Conservation (phyloP, 768 basidiomycete genomes). For the Mycena kentingensis region DNA sequence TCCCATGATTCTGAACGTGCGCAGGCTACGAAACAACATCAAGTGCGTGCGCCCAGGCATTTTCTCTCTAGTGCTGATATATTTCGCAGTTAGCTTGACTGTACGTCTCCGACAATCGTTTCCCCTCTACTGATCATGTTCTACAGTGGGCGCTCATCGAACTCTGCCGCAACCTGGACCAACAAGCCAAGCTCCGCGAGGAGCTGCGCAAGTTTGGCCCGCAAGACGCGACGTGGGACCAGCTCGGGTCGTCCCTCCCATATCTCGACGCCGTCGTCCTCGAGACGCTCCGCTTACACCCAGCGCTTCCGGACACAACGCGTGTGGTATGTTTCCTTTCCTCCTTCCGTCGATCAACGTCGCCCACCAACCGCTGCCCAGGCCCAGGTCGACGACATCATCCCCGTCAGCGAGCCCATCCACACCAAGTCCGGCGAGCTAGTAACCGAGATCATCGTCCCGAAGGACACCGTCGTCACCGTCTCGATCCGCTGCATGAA, state of each 20-base stretch:
- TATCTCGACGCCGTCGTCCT: conserved; percentile 44
- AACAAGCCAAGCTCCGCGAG: conserved; percentile 34
- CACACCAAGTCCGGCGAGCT: conserved; percentile 28
- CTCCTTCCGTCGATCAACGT: neutral
- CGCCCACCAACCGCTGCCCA: conserved; percentile 7
- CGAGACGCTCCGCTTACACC: conserved; percentile 42
- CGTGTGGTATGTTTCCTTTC: conserved; percentile 34
- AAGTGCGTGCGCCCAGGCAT: conserved; percentile 23
- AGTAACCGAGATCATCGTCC: conserved; percentile 35
- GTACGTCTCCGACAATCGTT: conserved; percentile 5
- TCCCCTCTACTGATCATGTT: neutral
- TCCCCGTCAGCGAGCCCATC: conserved; percentile 39
- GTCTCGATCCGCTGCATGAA: conserved; percentile 45
- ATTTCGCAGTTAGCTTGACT: conserved; percentile 27
- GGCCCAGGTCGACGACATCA: conserved; percentile 40
- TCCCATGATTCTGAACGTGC: neutral
- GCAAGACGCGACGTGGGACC: conserved; percentile 41
- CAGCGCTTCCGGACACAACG: conserved; percentile 30
- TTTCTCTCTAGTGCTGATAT: neutral
- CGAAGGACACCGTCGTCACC: conserved; percentile 41
- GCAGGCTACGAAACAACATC: conserved; percentile 46
- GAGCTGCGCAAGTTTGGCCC: conserved; percentile 28
- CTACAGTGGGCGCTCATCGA: conserved; percentile 41
- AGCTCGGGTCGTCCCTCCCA: conserved; percentile 37
- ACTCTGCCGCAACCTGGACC: conserved; percentile 32